These are phyloP conservation scores for Lipomyces yarrowii DNA, from an alignment of 1,139 yeast species.

Conservation along the genomic window DNA sequence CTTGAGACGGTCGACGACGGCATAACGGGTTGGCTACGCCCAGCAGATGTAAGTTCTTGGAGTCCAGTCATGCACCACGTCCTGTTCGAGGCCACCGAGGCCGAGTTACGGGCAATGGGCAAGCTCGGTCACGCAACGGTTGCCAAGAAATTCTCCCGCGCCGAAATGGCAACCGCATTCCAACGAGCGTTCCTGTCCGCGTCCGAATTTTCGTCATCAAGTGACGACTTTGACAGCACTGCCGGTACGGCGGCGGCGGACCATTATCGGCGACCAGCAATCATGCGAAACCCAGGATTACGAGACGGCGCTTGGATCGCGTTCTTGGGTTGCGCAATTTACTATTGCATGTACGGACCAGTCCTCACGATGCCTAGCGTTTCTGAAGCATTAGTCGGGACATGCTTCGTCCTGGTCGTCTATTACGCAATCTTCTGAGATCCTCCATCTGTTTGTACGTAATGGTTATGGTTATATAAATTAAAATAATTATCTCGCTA, in stretches of 20 bases:
- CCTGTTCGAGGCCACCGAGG: slow-evolving; percentile 41
- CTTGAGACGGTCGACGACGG: slow-evolving; percentile 68
- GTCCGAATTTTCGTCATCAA: background rate
- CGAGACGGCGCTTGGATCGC: slow-evolving; percentile 20
- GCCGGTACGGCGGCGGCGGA: too few relatives aligned
- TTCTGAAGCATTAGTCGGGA: slow-evolving; percentile 14
- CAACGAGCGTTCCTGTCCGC: slow-evolving; percentile 36
- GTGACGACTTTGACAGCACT: background rate
- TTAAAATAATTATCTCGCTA: background rate
- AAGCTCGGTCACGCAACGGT: slow-evolving; percentile 58
- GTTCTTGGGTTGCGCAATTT: slow-evolving; percentile 20
- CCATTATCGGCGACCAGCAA: slow-evolving; percentile 10
- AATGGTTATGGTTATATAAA: background rate
- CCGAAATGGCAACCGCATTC: slow-evolving; percentile 62
- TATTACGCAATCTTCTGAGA: slow-evolving; percentile 20
- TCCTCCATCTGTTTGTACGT: background rate
- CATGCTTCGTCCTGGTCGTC: slow-evolving; percentile 16
- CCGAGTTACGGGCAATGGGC: slow-evolving; percentile 47
- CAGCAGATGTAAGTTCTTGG: slow-evolving; percentile 64
- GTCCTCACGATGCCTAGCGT: slow-evolving; percentile 11
- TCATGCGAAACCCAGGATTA: slow-evolving; percentile 6
- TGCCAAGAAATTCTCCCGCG: slow-evolving; percentile 57
- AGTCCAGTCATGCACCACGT: slow-evolving; percentile 55
- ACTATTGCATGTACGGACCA: slow-evolving; percentile 29
- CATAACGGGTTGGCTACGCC: slow-evolving; percentile 79